Conservation (phyloP, 2,329 filamentous ascomycete genomes). For the Cladosporium sp. region DNA sequence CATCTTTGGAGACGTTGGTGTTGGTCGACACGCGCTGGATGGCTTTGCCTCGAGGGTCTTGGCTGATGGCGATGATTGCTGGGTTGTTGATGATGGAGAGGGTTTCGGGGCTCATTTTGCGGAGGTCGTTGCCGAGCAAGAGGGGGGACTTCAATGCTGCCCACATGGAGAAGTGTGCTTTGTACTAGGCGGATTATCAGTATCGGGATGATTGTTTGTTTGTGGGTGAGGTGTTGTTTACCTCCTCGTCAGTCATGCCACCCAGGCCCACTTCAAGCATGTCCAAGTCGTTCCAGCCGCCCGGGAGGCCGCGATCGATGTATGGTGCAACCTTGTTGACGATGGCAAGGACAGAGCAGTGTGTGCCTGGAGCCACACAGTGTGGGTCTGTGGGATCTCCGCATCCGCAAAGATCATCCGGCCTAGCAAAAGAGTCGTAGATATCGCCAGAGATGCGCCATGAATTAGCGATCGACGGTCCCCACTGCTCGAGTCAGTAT, state of each 20-base stretch:
- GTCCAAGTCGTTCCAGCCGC: conserved; percentile 52
- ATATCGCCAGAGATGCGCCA: conserved; percentile 51
- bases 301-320: conserved; percentile 42
- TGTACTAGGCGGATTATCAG: conserved; percentile 38
- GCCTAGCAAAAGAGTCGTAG: conserved; percentile 48
- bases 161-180: conserved; percentile 52
- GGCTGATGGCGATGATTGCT: conserved; percentile 52
- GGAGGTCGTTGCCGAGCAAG: conserved; percentile 50
- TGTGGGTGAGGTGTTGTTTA: conserved; percentile 31
- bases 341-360: conserved; percentile 53
- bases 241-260: conserved; percentile 40
- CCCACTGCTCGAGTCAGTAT: conserved; percentile 45
- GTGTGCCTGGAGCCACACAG: conserved; percentile 48
- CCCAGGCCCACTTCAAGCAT: conserved; percentile 51
- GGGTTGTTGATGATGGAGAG: conserved; percentile 51
- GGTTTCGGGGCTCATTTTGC: conserved; percentile 41
- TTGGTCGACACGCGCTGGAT: conserved; percentile 49
- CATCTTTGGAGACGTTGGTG: conserved; percentile 34
- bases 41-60: conserved; percentile 47
- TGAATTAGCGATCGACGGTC: conserved; percentile 48
- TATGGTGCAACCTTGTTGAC: conserved; percentile 50
- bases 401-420: conserved; percentile 46
- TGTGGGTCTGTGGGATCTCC: conserved; percentile 39
- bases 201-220: neutral
- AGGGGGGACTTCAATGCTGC: conserved; percentile 50